These are phyloP conservation scores for Guillardia theta DNA, from an alignment of 78 protist species.

Conservation along the genomic window DNA sequence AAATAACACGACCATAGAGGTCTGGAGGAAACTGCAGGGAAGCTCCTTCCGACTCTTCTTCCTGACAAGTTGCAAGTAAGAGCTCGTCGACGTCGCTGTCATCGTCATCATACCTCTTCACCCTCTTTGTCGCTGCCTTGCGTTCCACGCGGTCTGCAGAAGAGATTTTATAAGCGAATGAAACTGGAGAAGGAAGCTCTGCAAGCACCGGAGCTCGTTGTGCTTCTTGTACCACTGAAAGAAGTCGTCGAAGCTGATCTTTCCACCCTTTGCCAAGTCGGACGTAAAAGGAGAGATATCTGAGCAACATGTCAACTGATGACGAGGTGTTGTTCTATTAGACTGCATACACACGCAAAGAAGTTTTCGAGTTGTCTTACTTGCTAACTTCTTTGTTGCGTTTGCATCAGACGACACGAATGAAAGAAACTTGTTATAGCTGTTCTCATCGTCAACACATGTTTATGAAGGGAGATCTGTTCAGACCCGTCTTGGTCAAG, in stretches of 20 bases:
- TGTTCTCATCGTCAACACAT: too few species aligned
- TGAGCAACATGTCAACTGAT: too few species aligned
- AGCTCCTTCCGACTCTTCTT: background rate
- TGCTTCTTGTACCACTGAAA: background rate
- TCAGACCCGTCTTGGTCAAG: background rate
- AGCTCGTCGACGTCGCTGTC: background rate
- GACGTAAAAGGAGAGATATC: too few species aligned
- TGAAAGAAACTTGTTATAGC: too few species aligned
- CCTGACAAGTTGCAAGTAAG: background rate
- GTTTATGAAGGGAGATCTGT: background rate
- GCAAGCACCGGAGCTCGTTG: background rate
- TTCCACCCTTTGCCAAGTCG: background rate
- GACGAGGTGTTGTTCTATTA: too few species aligned
- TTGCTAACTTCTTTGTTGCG: too few species aligned
- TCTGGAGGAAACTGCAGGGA: background rate
- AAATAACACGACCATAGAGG: background rate
- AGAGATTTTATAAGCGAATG: too few species aligned
- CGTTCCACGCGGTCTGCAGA: too few species aligned
- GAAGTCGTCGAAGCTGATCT: background rate
- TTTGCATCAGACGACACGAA: too few species aligned
- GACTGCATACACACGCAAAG: too few species aligned
- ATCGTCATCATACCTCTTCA: background rate
- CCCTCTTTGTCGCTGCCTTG: background rate
- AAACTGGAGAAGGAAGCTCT: background rate
- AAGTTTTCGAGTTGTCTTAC: too few species aligned